A percentile compares a stretch with the other conserved stretches of the same genome.
phyloP scores from a whole-genome alignment of 495 filamentous ascomycete genomes.

The Xylaria castorea region DNA sequence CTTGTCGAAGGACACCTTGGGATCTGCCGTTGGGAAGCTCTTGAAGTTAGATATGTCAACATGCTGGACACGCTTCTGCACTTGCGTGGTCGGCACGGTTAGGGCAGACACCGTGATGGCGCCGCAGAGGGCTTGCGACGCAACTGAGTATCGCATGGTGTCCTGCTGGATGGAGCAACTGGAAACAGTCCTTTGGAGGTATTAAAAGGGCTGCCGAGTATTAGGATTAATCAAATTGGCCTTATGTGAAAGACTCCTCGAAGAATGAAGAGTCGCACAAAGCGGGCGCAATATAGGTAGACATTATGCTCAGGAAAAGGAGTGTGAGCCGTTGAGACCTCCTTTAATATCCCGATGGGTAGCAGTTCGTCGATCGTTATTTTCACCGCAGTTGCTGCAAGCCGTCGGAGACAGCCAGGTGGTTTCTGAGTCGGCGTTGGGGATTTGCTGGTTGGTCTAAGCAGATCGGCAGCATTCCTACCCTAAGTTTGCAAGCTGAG shows the following conservation, averaged over 20 bases:
- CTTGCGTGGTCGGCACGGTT: slow-evolving; percentile 20
- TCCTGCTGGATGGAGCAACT: neutral
- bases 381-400: slow-evolving; percentile 16
- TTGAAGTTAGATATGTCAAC: slow-evolving; percentile 38
- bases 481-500: slow-evolving; percentile 10
- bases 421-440: slow-evolving; percentile 22
- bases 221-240: slow-evolving; percentile 23
- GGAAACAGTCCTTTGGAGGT: slow-evolving; percentile 31
- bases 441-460: slow-evolving; percentile 10
- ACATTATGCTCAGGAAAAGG: slow-evolving; percentile 20
- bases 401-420: slow-evolving; percentile 17
- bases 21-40: slow-evolving; percentile 33
- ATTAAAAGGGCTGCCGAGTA: slow-evolving; percentile 10
- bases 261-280: slow-evolving; percentile 22
- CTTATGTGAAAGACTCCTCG: slow-evolving; percentile 13
- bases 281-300: slow-evolving; percentile 11
- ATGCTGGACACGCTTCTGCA: slow-evolving; percentile 32
- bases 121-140: slow-evolving; percentile 39
- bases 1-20: slow-evolving; percentile 21
- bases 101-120: slow-evolving; percentile 39
- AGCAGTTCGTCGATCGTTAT: slow-evolving; percentile 27
- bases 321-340: slow-evolving; percentile 19
- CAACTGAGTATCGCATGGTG: slow-evolving; percentile 38
- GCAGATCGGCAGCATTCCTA: slow-evolving; percentile 27
- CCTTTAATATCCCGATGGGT: slow-evolving; percentile 28